Conservation (phyloP, 805 yeast species). For the Wickerhamiella azyma region DNA sequence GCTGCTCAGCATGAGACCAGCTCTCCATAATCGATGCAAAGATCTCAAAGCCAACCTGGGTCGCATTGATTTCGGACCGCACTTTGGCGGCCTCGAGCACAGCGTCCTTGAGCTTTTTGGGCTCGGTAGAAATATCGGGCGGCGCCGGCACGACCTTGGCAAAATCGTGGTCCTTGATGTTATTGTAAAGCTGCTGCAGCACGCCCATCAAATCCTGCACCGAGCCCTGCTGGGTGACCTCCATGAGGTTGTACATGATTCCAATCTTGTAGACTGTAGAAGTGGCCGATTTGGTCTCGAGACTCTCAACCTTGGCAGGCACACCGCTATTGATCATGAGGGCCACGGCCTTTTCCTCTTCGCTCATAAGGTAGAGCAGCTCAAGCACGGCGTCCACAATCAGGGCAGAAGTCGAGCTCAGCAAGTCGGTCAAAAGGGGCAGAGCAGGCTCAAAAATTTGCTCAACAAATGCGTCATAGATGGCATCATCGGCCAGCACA, state of each 20-base stretch:
- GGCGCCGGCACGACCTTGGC: background rate
- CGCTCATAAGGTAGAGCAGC: conserved; percentile 23
- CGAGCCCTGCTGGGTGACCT: conserved; percentile 8
- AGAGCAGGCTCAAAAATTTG: conserved; percentile 18
- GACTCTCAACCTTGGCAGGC: background rate
- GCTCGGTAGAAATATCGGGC: conserved; percentile 3
- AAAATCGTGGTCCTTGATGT: background rate
- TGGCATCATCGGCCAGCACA: conserved; percentile 49
- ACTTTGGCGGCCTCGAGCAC: conserved; percentile 11
- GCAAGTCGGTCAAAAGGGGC: background rate
- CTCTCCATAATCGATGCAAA: conserved; percentile 61
- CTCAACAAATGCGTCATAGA: conserved; percentile 32
- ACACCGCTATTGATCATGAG: conserved; percentile 2
- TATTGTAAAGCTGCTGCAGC: conserved; percentile 5
- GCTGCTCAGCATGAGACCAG: conserved; percentile 23
- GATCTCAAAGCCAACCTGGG: conserved; percentile 63
- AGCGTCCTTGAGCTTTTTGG: conserved; percentile 14
- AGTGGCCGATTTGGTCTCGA: conserved; percentile 9
- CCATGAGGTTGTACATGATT: conserved; percentile 18
- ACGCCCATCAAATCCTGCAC: conserved; percentile 10
- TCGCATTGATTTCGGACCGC: conserved; percentile 33
- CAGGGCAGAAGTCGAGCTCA: background rate
- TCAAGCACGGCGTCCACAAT: conserved; percentile 21
- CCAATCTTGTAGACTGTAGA: conserved; percentile 22
- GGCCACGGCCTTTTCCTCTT: conserved; percentile 15